Evolutionary conservation across 352 stramenopile species (phyloP).

Genomic region (Globisporangium nunn): DNA sequence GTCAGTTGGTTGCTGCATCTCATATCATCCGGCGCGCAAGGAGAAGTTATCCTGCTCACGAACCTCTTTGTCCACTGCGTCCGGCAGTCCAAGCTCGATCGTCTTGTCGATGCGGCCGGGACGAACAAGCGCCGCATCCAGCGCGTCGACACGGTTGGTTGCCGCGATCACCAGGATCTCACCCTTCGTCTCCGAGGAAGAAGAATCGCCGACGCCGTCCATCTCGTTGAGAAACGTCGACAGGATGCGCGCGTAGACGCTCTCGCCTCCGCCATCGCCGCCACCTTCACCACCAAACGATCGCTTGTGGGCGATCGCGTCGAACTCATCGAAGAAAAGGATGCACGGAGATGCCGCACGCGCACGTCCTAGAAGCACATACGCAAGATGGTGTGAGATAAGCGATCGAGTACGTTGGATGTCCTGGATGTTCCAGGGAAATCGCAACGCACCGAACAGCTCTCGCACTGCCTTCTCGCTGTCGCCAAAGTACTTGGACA

Average conservation of each 20-base stretch:
- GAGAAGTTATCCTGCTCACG: not conserved
- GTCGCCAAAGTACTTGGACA: constrained; percentile 86
- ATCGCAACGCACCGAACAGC: constrained; percentile 51
- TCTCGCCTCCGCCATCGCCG: constrained; percentile 30
- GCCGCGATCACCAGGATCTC: constrained; percentile 67
- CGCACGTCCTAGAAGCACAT: constrained; percentile 35
- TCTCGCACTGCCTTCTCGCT: constrained; percentile 76
- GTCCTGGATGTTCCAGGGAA: not conserved
- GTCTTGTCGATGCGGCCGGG: constrained; percentile 77
- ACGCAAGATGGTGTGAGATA: not conserved
- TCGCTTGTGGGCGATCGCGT: constrained; percentile 75
- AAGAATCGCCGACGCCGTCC: constrained; percentile 55
- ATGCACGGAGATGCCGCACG: constrained; percentile 65
- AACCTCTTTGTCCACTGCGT: constrained; percentile 27
- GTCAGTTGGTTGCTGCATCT: not conserved
- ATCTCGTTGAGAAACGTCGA: constrained; percentile 86
- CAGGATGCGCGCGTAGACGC: constrained; percentile 72
- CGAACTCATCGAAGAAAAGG: constrained; percentile 84
- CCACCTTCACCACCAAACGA: constrained; percentile 33
- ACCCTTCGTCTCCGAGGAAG: constrained; percentile 13
- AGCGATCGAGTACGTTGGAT: not conserved
- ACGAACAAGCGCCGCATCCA: constrained; percentile 68
- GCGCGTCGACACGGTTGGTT: constrained; percentile 59
- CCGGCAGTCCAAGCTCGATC: constrained; percentile 52
- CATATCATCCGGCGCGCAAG: no score